A percentile compares a stretch with the other conserved stretches of the same genome.
Evolutionary conservation across 345 rosid genomes (phyloP).

Genomic region (Garcia nutans): DNA sequence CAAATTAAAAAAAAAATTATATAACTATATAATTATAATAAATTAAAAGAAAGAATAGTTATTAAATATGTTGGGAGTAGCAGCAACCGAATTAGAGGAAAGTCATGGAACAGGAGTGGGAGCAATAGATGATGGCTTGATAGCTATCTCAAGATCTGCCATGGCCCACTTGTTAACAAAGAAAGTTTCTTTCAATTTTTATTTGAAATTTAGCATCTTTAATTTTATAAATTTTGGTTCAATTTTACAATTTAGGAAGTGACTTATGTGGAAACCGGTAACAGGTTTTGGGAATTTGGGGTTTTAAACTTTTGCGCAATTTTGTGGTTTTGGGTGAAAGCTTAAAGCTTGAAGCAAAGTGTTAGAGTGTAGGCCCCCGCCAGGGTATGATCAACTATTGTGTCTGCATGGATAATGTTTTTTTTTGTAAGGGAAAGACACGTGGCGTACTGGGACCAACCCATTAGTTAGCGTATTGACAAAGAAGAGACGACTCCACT

Average conservation of each 20-base stretch:
- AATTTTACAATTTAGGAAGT: neutral
- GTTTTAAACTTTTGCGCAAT: too few relatives aligned
- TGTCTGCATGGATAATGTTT: neutral
- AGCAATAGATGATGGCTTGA: conserved; percentile 28
- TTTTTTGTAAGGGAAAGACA: neutral
- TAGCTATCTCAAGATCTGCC: conserved; percentile 26
- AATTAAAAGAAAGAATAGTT: neutral
- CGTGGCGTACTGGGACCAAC: conserved; percentile 22
- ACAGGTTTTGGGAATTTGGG: neutral
- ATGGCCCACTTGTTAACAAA: neutral
- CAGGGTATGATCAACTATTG: neutral
- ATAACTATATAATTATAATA: neutral
- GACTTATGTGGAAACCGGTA: too few relatives aligned
- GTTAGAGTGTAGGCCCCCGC: neutral
- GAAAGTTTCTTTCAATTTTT: neutral
- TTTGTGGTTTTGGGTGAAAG: neutral
- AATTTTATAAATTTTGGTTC: neutral
- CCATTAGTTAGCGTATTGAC: neutral
- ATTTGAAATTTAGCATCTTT: neutral
- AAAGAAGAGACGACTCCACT: neutral
- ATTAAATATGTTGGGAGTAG: conserved; percentile 20
- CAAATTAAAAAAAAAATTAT: neutral
- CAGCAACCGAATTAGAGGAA: conserved; percentile 34
- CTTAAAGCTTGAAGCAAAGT: conserved; percentile 7
- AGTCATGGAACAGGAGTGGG: conserved; percentile 27